These are phyloP conservation scores for Corymbia calophylla DNA, from an alignment of 441 rosid genomes.

Conservation along the genomic window DNA sequence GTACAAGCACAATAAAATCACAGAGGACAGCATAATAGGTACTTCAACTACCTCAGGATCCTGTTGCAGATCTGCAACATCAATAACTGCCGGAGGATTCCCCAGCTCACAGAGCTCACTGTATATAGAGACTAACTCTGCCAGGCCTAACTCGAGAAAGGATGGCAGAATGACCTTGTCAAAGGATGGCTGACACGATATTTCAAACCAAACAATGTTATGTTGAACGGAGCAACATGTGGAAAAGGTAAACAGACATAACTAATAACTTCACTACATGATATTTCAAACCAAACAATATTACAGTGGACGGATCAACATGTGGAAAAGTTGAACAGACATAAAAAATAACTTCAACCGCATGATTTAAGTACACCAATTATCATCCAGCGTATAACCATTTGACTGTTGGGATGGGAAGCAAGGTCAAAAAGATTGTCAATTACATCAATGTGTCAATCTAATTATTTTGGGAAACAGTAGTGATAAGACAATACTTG, in stretches of 20 bases:
- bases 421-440: not conserved
- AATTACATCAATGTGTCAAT: not conserved
- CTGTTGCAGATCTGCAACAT: conserved; percentile 62
- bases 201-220: conserved; percentile 2
- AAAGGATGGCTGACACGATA: conserved; percentile 54
- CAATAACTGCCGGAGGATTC: conserved; percentile 57
- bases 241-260: not conserved
- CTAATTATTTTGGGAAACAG: not conserved
- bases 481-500: not conserved
- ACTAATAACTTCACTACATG: not conserved
- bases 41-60: conserved; percentile 64
- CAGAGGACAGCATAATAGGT: not conserved
- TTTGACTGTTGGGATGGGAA: not conserved
- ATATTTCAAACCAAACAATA: conserved; percentile 1
- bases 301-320: not conserved
- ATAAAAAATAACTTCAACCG: not conserved
- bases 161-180: conserved; percentile 61
- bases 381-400: not conserved
- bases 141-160: conserved; percentile 68
- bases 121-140: conserved; percentile 60
- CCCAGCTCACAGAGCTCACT: conserved; percentile 67
- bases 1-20: not conserved
- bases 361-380: not conserved
- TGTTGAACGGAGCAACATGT: not conserved
- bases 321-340: not conserved